Evolutionary conservation across 495 filamentous ascomycete genomes (phyloP), one percentile per base, ranked within the genome.

Genomic region (Wilcoxina mikolae): DNA sequence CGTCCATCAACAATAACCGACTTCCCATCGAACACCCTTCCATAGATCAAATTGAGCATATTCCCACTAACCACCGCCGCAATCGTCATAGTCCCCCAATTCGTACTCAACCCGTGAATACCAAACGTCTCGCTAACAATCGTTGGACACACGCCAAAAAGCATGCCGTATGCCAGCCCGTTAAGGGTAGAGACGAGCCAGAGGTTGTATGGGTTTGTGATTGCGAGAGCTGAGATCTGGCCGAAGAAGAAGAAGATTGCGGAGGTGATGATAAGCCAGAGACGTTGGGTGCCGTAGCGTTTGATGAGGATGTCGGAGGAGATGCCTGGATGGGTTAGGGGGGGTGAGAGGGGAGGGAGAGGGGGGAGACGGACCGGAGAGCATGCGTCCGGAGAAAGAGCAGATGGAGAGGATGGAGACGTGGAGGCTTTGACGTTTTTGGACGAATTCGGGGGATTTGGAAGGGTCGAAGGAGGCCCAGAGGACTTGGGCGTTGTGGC

Each of bases 11-110:
- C 17, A 15, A 22, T 9, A 20, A 24, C 20, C 2, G 29, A 38
- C 17, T 52, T 11, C 17, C 24, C 49, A 45, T 54, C 51, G 27
- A 12, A 35, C 4, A 48, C 53, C 43, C 47, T 56, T 55, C 85
- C 85, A 65, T 96, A 98, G 42, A 87, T 75, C 3, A 96, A 68
- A 68, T 95, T 96, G 72, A 95, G 95, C 27, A 94, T 68, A 54
- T 96, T 93, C 38, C 85, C 85, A 17, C 79, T 85, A 48, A 95
- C 70, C 3, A 94, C 82, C 0, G 89, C 87, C 11, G 82, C 78
- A 17, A 96, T 70, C 0, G 84, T 95, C 84, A 98, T 94, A 59
- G 80, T 82, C 28, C 91, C 91, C 87, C 90, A 98, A 68, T 94
- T 94, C 67, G 85, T 82, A 59, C 77, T 82, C 18, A 98, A 73